phyloP scores from a whole-genome alignment of 2,329 filamentous ascomycete species.

The Exophiala bonariae region DNA sequence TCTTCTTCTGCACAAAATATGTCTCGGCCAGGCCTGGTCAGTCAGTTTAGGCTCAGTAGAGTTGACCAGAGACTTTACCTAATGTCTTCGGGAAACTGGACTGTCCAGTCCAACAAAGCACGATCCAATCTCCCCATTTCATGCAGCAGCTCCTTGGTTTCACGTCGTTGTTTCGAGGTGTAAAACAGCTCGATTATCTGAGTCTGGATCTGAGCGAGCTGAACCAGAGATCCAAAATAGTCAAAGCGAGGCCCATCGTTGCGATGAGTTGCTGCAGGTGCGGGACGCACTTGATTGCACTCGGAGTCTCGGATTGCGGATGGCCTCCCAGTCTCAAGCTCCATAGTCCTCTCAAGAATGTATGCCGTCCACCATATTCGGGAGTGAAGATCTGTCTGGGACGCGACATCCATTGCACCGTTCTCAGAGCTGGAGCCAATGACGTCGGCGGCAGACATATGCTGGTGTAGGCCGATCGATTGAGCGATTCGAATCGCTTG shows the following conservation, averaged over 20 bases:
- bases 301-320: constrained; percentile 7
- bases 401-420: constrained; percentile 33
- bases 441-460: constrained; percentile 40
- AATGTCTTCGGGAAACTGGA: constrained; percentile 6
- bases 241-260: neutral
- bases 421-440: too few species aligned
- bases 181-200: constrained; percentile 5
- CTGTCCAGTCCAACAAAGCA: neutral
- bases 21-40: constrained; percentile 1
- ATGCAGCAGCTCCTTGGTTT: constrained; percentile 3
- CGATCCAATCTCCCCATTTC: constrained; percentile 6
- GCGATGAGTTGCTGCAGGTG: neutral
- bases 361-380: constrained; percentile 14
- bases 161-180: neutral
- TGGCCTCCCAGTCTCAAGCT: constrained; percentile 9
- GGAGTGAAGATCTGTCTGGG: neutral
- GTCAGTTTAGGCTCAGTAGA: neutral
- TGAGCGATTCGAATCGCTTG: constrained; percentile 60
- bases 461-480: constrained; percentile 61
- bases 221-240: constrained; percentile 6
- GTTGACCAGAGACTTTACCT: neutral
- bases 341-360: constrained; percentile 10
- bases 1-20: constrained; percentile 7
- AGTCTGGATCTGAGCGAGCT: constrained; percentile 8
- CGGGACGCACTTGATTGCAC: constrained; percentile 10